phyloP scores from a whole-genome alignment of 371 early-diverging fungal genomes.

The Rhizomucor miehei region DNA sequence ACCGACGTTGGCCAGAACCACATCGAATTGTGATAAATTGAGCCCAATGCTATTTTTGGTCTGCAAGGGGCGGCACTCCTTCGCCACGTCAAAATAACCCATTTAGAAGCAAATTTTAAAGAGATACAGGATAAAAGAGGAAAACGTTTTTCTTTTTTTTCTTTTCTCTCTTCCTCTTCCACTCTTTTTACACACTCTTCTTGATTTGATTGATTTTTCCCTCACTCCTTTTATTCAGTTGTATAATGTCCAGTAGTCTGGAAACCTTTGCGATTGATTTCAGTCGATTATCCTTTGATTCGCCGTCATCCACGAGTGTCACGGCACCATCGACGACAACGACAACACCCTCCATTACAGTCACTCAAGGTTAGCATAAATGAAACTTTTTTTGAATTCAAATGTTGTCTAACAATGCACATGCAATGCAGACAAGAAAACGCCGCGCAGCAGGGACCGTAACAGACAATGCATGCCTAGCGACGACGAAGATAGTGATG shows the following conservation, averaged over 20 bases:
- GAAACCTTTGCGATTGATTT: conserved; percentile 28
- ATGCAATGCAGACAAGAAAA: conserved; percentile 12
- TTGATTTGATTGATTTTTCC: not conserved
- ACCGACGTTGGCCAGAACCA: too few species aligned
- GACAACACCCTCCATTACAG: conserved; percentile 15
- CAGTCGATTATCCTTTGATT: conserved; percentile 24
- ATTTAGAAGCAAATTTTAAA: not conserved
- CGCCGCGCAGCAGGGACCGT: conserved; percentile 20
- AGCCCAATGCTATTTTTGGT: not conserved
- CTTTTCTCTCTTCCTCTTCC: conserved; percentile 13
- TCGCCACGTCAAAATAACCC: conserved; percentile 12
- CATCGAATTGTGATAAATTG: too few species aligned
- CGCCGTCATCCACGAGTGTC: conserved; percentile 6
- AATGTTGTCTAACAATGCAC: not conserved
- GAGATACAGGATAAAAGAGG: conserved; percentile 6
- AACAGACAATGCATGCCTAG: conserved; percentile 41
- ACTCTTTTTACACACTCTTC: conserved; percentile 3
- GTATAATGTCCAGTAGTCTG: conserved; percentile 7
- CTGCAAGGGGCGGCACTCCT: conserved; percentile 4
- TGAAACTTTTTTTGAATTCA: not conserved
- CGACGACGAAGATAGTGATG: conserved; percentile 39
- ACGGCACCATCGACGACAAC: not conserved
- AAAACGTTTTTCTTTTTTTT: conserved; percentile 7
- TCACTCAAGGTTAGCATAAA: conserved; percentile 16
- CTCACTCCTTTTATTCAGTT: too few species aligned